These are phyloP conservation scores for Dunaliella primolecta DNA, from an alignment of 139 green algal species.

Conservation along the genomic window DNA sequence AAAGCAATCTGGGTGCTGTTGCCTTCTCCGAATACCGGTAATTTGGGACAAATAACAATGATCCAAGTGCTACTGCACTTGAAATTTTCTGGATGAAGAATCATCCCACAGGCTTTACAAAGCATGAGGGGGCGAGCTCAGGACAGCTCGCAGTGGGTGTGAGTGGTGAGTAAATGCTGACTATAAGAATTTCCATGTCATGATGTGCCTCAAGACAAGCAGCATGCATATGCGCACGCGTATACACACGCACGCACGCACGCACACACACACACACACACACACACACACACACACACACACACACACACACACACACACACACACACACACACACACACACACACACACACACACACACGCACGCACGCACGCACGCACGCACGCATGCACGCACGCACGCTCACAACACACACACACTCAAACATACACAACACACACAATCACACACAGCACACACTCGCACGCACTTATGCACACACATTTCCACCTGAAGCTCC, in stretches of 20 bases:
- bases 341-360: not conserved
- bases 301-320: not conserved
- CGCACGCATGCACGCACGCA: not conserved
- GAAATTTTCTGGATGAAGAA: too few relatives aligned
- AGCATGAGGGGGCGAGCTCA: too few relatives aligned
- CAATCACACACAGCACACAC: not conserved
- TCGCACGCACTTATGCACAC: not conserved
- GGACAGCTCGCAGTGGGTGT: too few relatives aligned
- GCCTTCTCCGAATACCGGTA: too few relatives aligned
- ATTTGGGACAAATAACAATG: too few relatives aligned
- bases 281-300: not conserved
- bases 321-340: not conserved
- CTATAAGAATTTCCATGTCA: too few relatives aligned
- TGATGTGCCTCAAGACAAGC: too few relatives aligned
- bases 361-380: not conserved
- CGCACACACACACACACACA: not conserved
- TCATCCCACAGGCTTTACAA: too few relatives aligned
- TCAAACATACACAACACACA: not conserved
- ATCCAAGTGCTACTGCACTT: too few relatives aligned
- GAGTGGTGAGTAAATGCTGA: too few relatives aligned
- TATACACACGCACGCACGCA: not conserved
- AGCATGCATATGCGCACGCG: not conserved
- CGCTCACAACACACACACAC: not conserved
- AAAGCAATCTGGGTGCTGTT: too few relatives aligned
- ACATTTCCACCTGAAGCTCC: too few relatives aligned